Conservation (phyloP, 345 rosid species). For the Linum trigynum region DNA sequence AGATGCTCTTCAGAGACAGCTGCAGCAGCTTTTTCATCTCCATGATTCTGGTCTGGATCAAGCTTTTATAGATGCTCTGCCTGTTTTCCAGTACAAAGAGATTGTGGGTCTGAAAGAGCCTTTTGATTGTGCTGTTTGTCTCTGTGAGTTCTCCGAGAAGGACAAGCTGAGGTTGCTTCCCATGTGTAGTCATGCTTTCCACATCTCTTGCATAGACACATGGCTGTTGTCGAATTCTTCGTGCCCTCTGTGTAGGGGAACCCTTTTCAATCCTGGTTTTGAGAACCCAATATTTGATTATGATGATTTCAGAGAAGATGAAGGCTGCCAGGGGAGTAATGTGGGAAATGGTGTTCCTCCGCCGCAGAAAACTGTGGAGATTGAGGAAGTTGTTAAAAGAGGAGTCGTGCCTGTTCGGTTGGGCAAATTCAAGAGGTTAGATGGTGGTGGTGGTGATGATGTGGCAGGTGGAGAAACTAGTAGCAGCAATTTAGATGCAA, state of each 20-base stretch:
- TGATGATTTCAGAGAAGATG: conserved; percentile 59
- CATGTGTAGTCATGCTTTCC: conserved; percentile 85
- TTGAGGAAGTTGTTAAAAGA: conserved; percentile 20
- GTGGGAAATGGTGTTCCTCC: conserved; percentile 30
- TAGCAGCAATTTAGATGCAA: conserved; percentile 26
- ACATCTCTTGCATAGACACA: conserved; percentile 70
- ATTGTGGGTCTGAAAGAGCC: conserved; percentile 65
- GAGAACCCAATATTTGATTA: conserved; percentile 64
- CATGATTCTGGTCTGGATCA: conserved; percentile 89
- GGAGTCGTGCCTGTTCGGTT: conserved; percentile 22
- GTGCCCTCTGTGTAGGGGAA: conserved; percentile 48
- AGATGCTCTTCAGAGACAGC: conserved; percentile 80
- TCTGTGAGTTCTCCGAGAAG: conserved; percentile 70
- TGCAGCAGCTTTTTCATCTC: conserved; percentile 79
- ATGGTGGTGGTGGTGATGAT: conserved; percentile 10
- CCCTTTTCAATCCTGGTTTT: conserved; percentile 57
- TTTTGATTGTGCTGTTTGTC: conserved; percentile 86
- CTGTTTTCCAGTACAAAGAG: conserved; percentile 71
- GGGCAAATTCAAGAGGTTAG: conserved; percentile 24
- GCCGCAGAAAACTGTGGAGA: conserved; percentile 31
- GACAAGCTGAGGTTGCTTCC: conserved; percentile 83
- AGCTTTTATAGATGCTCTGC: conserved; percentile 80
- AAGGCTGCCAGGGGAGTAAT: conserved; percentile 30
- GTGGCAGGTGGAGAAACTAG: conserved; percentile 22
- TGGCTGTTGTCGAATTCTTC: conserved; percentile 54